Base-by-base conservation (phyloP, 139 green algal species). In the Astrephomene gubernaculifera region DNA sequence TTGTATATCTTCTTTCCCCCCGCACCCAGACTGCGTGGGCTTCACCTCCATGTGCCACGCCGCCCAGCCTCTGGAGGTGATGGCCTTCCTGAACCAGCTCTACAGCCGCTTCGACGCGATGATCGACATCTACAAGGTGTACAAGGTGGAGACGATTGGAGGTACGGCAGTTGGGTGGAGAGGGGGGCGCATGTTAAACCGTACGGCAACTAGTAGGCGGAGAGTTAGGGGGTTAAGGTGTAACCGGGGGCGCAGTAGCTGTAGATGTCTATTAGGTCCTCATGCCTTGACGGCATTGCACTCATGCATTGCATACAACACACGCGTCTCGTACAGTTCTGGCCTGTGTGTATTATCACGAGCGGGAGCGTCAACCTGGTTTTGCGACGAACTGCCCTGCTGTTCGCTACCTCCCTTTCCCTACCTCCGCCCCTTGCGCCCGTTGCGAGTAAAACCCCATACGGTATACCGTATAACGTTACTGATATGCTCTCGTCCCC, bases 11-110 rank as follows among this genome's bases (percentile, higher is more conserved):
- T 24, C 25, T 8, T 57, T 2, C 39, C 27, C 21, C 25, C 31
- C 10, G 8, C 38, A 31, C 49, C 14, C 25, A 79, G 71, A 79
- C 71, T 49, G 24, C 36, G 60, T 71, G 31, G 61, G 63, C 61
- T 84, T 84, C 78, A 84, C 78, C 22, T 44, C 35, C 61, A 84
- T 84, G 78, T 84, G 61, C 78, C 25, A 65, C 24, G 31, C 31
- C 63, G n/a, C 44, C 0, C 10, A 41, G 7, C 78, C 78, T 21
- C 78, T 84, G 35, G 24, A 7, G 21, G 43, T 84, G 4, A 84
- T 83, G 76, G 60, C 39, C 21, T 83, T 83, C 44, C 78, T 84
- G 31, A 84, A 84, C 63, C 39, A 44, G 39, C 75, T 83, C 1
- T 83, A 72, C 75, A 49, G 1, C 8, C 74, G 53, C 36, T 82